Evolutionary conservation across 106 monocot genomes (phyloP).

Genomic region (Allium fistulosum): DNA sequence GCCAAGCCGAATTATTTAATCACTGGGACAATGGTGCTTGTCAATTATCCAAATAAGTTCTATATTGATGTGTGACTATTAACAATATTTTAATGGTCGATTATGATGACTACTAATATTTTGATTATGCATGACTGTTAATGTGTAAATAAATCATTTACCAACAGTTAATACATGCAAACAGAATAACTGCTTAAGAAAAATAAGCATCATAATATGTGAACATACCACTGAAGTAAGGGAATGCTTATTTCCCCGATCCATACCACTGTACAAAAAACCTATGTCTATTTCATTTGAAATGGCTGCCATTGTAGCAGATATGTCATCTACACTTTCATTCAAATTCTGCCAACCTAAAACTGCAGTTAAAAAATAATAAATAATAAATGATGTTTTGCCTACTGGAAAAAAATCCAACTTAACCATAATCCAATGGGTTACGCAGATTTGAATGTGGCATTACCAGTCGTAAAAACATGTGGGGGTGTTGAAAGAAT

Average conservation of each 20-base stretch:
- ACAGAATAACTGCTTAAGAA: neutral
- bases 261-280: slow-evolving; percentile 57
- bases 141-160: no score
- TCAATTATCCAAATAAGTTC: no score
- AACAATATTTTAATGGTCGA: no score
- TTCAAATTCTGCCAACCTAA: slow-evolving; percentile 90
- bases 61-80: no score
- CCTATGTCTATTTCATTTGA: slow-evolving; percentile 69
- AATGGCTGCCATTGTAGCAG: slow-evolving; percentile 79
- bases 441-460: neutral
- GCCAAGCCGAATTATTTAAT: no score
- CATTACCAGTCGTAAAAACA: slow-evolving; percentile 81
- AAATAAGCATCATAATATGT: neutral
- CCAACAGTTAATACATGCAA: neutral
- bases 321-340: slow-evolving; percentile 80
- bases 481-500: slow-evolving; percentile 65
- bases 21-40: no score
- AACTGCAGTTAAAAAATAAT: slow-evolving; percentile 31
- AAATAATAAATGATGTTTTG: neutral
- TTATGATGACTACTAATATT: no score
- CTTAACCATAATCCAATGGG: no score
- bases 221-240: slow-evolving; percentile 89
- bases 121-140: no score
- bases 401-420: no score
- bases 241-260: slow-evolving; percentile 50